These are phyloP conservation scores for Hypoxylon sp. DNA, from an alignment of 2,329 filamentous ascomycete genomes.

Conservation along the genomic window DNA sequence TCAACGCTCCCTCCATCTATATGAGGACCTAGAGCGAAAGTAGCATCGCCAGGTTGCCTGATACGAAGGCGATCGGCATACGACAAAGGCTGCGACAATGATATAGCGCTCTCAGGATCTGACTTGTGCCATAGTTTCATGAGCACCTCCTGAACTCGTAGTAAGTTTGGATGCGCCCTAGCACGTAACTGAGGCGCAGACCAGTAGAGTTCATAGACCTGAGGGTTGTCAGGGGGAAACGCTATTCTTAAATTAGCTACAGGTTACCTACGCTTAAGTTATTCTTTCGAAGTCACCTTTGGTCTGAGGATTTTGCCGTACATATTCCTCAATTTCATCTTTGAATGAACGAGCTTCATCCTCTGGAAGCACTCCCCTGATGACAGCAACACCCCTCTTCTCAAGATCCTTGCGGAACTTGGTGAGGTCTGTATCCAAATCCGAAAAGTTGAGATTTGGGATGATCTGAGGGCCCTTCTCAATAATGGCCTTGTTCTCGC, in stretches of 20 bases:
- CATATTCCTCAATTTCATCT: constrained; percentile 74
- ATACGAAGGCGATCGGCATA: constrained; percentile 83
- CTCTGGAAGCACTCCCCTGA: constrained; percentile 76
- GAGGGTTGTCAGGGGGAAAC: constrained; percentile 76
- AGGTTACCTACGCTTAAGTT: background rate
- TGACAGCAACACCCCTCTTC: constrained; percentile 74
- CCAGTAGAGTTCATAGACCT: constrained; percentile 85
- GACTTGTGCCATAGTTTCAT: constrained; percentile 75
- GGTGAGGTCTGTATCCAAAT: constrained; percentile 59
- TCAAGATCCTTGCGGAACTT: constrained; percentile 65
- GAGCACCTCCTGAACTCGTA: constrained; percentile 73
- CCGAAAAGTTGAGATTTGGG: constrained; percentile 66
- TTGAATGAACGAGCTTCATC: constrained; percentile 76
- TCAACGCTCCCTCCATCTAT: constrained; percentile 82
- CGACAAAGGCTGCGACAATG: constrained; percentile 69
- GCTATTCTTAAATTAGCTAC: constrained; percentile 57
- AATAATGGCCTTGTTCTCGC: constrained; percentile 65
- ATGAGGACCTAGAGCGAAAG: constrained; percentile 81
- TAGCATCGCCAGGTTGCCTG: constrained; percentile 77
- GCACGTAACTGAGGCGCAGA: constrained; percentile 77
- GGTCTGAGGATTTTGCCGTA: constrained; percentile 73
- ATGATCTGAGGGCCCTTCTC: constrained; percentile 64
- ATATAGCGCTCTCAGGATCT: constrained; percentile 64
- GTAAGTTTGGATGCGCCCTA: constrained; percentile 75
- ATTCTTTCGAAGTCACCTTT: constrained; percentile 57